Base-by-base conservation (phyloP, 306 rosid species). In the Rosa chinensis region DNA sequence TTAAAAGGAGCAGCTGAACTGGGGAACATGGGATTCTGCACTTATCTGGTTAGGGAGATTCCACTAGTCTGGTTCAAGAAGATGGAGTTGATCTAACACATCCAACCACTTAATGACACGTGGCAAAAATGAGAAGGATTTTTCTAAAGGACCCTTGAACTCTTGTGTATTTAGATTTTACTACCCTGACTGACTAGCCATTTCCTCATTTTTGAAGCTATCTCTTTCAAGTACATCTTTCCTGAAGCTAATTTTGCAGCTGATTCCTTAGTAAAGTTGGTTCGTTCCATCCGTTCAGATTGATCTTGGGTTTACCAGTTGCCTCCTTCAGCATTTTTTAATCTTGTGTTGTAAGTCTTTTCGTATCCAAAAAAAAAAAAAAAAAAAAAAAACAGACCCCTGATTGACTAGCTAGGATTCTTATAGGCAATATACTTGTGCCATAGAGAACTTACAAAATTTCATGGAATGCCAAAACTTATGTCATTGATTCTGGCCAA, bases 11-110 rank as follows among this genome's bases (percentile, higher is more conserved):
- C 4, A 5, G 18, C 75, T 71, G 21, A 25, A 16, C 20, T 4
- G 25, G 62, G 44, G 3, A 25, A 28, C 42, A 23, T 1, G 25
- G 37, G 80, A 66, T 39, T 12, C 43, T 45, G 3, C 23, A 59
- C 71, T 45, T 70, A 44, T 28, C 70, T 56, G 39, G 39, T 42
- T 37, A 44, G n/a, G 78, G n/a, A 39, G 73, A 53, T 68, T 69
- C 59, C 81, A 56, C 82, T 44, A 20, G 56, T 48, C 5, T 69
- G 44, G 42, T 52, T 50, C 50, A 25, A 9, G 69, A 25, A 45
- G 14, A 53, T 74, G 5, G 23, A 14, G 32, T 12, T 66, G 21
- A 48, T 13, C 40, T 8, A 12, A 4, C 5, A 9, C n/a, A 37
- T 2, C 74, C 81, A 70, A 5, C n/a, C 9, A 3, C 3, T 1